Conservation (phyloP, 2,329 filamentous ascomycete genomes). For the Catunica adiposa region DNA sequence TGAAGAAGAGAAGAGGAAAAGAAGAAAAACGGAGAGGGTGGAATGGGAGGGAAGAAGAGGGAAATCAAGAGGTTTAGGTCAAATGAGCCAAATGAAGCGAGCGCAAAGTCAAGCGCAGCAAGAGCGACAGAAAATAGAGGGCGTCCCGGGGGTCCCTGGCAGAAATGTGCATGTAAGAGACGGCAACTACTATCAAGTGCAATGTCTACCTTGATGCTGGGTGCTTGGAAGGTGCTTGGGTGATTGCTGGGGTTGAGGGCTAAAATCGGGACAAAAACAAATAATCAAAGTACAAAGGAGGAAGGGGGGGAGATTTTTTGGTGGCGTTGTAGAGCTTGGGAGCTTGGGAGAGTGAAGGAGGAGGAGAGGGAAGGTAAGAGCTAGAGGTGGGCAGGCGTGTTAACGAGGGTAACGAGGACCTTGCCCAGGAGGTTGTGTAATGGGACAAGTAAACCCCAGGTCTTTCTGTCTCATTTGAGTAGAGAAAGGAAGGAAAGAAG, state of each 20-base stretch:
- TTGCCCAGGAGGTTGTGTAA: slow-evolving; percentile 10
- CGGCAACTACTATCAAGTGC: neutral
- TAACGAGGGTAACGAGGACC: slow-evolving; percentile 8
- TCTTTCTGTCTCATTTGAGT: neutral
- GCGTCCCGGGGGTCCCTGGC: neutral
- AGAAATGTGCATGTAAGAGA: neutral
- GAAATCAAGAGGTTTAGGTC: slow-evolving; percentile 7
- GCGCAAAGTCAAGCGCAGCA: slow-evolving; percentile 7
- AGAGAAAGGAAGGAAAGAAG: slow-evolving; percentile 2
- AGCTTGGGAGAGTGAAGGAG: neutral
- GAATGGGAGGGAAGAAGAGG: slow-evolving; percentile 9
- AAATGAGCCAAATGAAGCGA: slow-evolving; percentile 14
- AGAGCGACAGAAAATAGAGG: slow-evolving; percentile 6
- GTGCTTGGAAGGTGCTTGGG: too few relatives aligned
- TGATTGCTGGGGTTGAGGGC: too few relatives aligned
- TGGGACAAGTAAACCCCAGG: neutral
- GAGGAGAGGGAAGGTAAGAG: neutral
- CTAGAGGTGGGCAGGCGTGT: neutral
- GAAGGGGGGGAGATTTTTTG: neutral
- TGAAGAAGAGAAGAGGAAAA: slow-evolving; percentile 13
- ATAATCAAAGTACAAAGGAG: neutral
- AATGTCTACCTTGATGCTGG: neutral
- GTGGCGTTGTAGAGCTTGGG: too few relatives aligned
- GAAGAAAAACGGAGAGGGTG: slow-evolving; percentile 12
- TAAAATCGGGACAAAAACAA: slow-evolving; percentile 2